Base-by-base conservation (phyloP, 495 filamentous ascomycete species). In the Aspergillus nidulans region DNA sequence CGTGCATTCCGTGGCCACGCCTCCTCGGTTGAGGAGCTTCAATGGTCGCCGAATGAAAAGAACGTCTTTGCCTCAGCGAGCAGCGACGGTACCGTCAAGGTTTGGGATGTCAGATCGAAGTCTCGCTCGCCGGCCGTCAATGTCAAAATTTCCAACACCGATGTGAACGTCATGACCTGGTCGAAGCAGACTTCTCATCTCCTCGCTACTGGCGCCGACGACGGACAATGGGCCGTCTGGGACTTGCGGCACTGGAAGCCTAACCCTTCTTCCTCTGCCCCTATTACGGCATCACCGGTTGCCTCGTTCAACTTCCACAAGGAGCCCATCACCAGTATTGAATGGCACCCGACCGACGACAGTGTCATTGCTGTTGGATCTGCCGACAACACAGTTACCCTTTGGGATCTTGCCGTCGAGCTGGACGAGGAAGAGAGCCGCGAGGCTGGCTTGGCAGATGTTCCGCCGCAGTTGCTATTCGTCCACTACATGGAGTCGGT, bases 341-440 rank as follows among this genome's bases (percentile, higher is more conserved):
- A 98, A 72, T 98, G 95, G 91, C 92, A 98, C 71, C 94, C 94
- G 15, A 88, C 88, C 3, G 94, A 98, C 60, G 92, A 98, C 72
- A 91, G 86, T 68, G 92, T 97, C 53, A 85, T 98, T 15, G 88
- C 89, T 6, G 91, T 97, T 18, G 92, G 89, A 8, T 90, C 90
- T 1, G 94, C 91, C 16, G 94, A 98, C 68, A 92, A 91, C 66
- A 96, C 92, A 9, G 80, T 97, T 21, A 97, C 94, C 1, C 75
- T 97, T 41, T 98, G 94, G 94, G 94, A 98, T 85, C 67, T 98
- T 67, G 88, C 90, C 3, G 94, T 98, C 36, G 94, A 98, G 73
- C 60, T 97, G 52, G 94, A 98, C 62, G 94, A 97, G 62, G 94
- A 98, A 74, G 92, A 97, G 79, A 89, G 81, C 71, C 88, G 92